Evolutionary conservation across 768 basidiomycete genomes (phyloP).

Genomic region (Fibroporia radiculosa): DNA sequence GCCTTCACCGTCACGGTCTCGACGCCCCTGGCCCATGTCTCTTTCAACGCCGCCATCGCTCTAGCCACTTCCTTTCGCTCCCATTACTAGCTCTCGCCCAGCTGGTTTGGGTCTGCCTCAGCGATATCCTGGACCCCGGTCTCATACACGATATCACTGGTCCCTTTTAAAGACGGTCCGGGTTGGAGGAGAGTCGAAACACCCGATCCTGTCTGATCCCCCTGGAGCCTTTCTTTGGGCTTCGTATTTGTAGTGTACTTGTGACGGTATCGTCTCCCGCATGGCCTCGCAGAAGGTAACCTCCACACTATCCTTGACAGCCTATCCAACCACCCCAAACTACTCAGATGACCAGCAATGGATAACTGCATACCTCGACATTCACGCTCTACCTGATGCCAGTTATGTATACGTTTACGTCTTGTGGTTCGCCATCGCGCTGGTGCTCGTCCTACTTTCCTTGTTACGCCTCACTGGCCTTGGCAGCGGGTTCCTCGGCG

Average conservation of each 20-base stretch:
- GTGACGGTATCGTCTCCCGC: neutral
- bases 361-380: conserved; percentile 48
- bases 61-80: too few species aligned
- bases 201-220: neutral
- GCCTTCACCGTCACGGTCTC: too few species aligned
- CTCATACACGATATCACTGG: too few species aligned
- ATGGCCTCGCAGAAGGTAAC: conserved; percentile 9
- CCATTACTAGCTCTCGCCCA: too few species aligned
- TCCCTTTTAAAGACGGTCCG: too few species aligned
- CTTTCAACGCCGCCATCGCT: too few species aligned
- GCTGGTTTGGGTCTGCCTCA: too few species aligned
- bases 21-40: too few species aligned
- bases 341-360: conserved; percentile 40
- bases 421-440: conserved; percentile 47
- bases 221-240: neutral
- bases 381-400: conserved; percentile 45
- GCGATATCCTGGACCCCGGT: too few species aligned
- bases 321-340: conserved; percentile 37
- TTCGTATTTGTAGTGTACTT: neutral
- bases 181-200: too few species aligned
- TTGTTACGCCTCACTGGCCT: conserved; percentile 36
- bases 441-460: conserved; percentile 33
- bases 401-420: conserved; percentile 50
- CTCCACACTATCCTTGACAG: conserved; percentile 9
- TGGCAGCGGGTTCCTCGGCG: conserved; percentile 37